Conservation (phyloP, 2,329 filamentous ascomycete species). For the Diaporthe vexans region DNA sequence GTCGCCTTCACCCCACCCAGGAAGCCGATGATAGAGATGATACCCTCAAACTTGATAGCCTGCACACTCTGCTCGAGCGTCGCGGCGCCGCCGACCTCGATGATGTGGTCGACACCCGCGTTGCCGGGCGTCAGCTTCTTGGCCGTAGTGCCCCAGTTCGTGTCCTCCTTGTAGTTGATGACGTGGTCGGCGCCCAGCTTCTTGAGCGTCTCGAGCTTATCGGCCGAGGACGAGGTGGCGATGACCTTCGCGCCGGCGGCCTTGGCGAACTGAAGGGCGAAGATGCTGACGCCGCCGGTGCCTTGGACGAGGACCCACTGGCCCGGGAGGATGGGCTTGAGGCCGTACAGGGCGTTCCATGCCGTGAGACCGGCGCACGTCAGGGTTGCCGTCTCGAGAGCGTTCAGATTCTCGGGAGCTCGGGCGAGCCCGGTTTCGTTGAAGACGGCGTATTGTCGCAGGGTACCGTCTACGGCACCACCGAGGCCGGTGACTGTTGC, state of each 20-base stretch:
- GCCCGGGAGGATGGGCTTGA: slow-evolving; percentile 66
- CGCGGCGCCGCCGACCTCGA: slow-evolving; percentile 69
- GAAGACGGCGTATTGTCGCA: slow-evolving; percentile 78
- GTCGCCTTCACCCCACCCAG: slow-evolving; percentile 60
- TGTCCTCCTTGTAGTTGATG: slow-evolving; percentile 68
- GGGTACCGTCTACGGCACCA: slow-evolving; percentile 75
- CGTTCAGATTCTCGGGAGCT: slow-evolving; percentile 68
- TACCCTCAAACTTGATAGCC: slow-evolving; percentile 51
- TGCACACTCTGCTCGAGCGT: slow-evolving; percentile 60
- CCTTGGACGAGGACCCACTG: slow-evolving; percentile 76
- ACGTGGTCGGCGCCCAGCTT: slow-evolving; percentile 68
- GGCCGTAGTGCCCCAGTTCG: slow-evolving; percentile 68
- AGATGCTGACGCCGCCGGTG: slow-evolving; percentile 78
- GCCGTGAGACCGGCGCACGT: slow-evolving; percentile 73
- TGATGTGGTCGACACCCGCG: slow-evolving; percentile 64
- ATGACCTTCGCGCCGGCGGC: slow-evolving; percentile 69
- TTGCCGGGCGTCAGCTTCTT: slow-evolving; percentile 61
- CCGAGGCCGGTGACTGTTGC: slow-evolving; percentile 72
- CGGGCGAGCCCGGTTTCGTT: slow-evolving; percentile 76
- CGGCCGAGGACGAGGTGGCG: slow-evolving; percentile 66
- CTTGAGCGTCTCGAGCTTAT: slow-evolving; percentile 64
- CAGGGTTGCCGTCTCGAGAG: slow-evolving; percentile 69
- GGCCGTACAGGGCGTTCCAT: slow-evolving; percentile 76
- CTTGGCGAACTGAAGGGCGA: slow-evolving; percentile 68
- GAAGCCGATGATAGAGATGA: slow-evolving; percentile 58